Percentiles rank a stretch among this genome's conserved stretches.
Conservation (phyloP, 2,329 filamentous ascomycete genomes). For the Knufia fluminis region DNA sequence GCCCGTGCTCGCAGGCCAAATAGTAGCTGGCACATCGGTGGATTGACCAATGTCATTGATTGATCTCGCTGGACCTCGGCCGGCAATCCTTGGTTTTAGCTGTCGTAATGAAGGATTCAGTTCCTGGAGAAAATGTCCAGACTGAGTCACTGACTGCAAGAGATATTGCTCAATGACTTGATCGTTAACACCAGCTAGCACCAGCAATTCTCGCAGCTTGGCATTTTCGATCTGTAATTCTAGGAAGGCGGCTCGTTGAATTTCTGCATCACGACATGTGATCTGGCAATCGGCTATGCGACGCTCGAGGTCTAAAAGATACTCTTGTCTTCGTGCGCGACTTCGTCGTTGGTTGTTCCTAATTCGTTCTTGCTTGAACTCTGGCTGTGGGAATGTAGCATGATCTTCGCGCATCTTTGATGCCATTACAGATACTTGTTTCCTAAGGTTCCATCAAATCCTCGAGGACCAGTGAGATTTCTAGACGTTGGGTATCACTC, state of each 20-base stretch:
- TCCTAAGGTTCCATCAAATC: too few relatives aligned
- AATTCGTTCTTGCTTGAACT: slow-evolving; percentile 21
- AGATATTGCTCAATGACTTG: slow-evolving; percentile 13
- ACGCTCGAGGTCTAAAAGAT: slow-evolving; percentile 20
- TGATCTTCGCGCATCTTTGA: too few relatives aligned
- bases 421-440: too few relatives aligned
- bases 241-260: too few relatives aligned
- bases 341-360: slow-evolving; percentile 24
- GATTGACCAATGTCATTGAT: too few relatives aligned
- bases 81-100: slow-evolving; percentile 7
- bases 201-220: slow-evolving; percentile 14
- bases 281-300: slow-evolving; percentile 18
- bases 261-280: too few relatives aligned
- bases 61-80: too few relatives aligned
- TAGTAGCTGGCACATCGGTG: too few relatives aligned
- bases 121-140: neutral
- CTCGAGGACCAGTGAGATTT: too few relatives aligned
- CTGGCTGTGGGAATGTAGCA: slow-evolving; percentile 2
- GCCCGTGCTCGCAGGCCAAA: too few relatives aligned
- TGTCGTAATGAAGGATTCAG: slow-evolving; percentile 7
- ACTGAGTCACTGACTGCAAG: slow-evolving; percentile 1
- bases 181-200: slow-evolving; percentile 12
- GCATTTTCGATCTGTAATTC: slow-evolving; percentile 18
- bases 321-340: slow-evolving; percentile 21
- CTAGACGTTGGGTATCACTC: too few relatives aligned